Evolutionary conservation across 805 yeast genomes (phyloP).

Genomic region (Metschnikowia colocasiae): DNA sequence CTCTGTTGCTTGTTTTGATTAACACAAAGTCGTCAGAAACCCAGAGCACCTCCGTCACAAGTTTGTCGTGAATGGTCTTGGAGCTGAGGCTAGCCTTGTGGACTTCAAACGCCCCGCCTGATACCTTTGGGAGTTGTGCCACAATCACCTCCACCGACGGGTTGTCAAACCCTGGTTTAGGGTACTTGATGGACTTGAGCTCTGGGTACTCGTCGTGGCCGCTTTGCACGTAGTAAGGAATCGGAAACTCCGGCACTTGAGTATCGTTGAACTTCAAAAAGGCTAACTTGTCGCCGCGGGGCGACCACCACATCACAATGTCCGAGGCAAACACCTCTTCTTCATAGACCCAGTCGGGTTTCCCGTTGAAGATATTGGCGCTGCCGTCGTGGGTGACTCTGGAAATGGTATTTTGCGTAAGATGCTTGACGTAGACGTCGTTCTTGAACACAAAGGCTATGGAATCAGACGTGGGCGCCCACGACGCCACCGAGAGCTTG

Average conservation of each 20-base stretch:
- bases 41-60: conserved; percentile 65
- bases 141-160: conserved; percentile 51
- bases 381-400: conserved; percentile 72
- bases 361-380: conserved; percentile 71
- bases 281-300: conserved; percentile 60
- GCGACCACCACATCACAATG: conserved; percentile 85
- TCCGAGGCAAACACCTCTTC: conserved; percentile 78
- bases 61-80: conserved; percentile 15
- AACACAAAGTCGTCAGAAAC: conserved; percentile 45
- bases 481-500: conserved; percentile 42
- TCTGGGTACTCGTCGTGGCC: conserved; percentile 37
- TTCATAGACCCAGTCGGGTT: conserved; percentile 93
- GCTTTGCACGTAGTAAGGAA: conserved; percentile 68
- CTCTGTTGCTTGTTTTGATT: conserved; percentile 60
- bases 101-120: conserved; percentile 11
- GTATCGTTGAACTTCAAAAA: conserved; percentile 71
- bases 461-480: conserved; percentile 69
- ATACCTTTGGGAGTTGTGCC: conserved; percentile 11
- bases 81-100: conserved; percentile 12
- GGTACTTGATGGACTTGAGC: conserved; percentile 63
- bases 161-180: conserved; percentile 77
- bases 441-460: conserved; percentile 67
- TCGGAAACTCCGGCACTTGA: conserved; percentile 63
- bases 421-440: conserved; percentile 59
- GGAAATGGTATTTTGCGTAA: conserved; percentile 23